Evolutionary conservation across 495 filamentous ascomycete species (phyloP), one percentile per base, ranked within the genome.

Genomic region (Immersiella caudata): DNA sequence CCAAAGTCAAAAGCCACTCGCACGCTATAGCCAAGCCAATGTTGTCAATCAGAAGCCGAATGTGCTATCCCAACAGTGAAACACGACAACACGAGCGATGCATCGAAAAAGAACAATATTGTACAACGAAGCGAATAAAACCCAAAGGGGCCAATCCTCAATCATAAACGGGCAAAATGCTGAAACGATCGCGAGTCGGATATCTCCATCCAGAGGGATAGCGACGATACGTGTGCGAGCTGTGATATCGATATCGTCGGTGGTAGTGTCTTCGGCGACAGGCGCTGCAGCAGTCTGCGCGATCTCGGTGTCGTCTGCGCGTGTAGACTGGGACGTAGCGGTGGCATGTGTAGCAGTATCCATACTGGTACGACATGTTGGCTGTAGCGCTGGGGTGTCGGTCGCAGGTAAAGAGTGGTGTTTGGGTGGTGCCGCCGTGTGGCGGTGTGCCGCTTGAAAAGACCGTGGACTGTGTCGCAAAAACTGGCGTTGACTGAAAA

Each of bases 251-350:
- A 18, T 46, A 46, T 46, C 40, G 40, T 46, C 40, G 40, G 11
- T 46, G 40, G 14, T 46, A 46, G 16, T 18, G 40, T 46, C 40
- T 46, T 18, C 52, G 52, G 21, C 52, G 14, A n/a, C 52, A 55
- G 21, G 22, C 52, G 14, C 22, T 55, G 52, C 52, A 55, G 52
- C 52, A 55, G 52, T 22, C 20, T 11, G 2, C 52, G 59, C 59
- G 59, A 22, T 62, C 29, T 29, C 35, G 59, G 9, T 62, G 20
- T 12, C 59, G 29, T 20, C 36, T n/a, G 27, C 52, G 52, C 27
- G 52, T 21, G 52, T 65, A 65, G 33, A 65, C 63, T 12, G 52
- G 54, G 22, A 65, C 63, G 52, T 65, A 65, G 63, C 63, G 63
- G 16, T 21, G 21, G 35, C 63, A 65, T 33, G 63, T 58, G 63